Evolutionary conservation across 495 filamentous ascomycete genomes (phyloP).

Genomic region (Aspergillus steynii): DNA sequence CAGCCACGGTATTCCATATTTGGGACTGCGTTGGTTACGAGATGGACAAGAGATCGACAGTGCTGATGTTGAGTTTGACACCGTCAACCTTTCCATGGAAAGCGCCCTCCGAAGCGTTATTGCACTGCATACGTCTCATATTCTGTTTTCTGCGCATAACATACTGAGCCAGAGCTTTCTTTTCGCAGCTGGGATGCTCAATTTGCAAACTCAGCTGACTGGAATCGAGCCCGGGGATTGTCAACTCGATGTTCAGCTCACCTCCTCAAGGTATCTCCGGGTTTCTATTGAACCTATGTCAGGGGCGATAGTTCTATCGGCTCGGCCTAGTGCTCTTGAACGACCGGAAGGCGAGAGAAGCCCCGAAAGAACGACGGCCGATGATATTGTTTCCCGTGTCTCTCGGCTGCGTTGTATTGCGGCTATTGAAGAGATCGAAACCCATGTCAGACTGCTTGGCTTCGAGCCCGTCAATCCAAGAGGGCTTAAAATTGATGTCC

Average conservation of each 20-base stretch:
- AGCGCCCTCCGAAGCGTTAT: constrained; percentile 70
- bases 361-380: constrained; percentile 48
- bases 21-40: constrained; percentile 83
- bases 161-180: constrained; percentile 56
- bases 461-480: constrained; percentile 59
- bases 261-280: constrained; percentile 53
- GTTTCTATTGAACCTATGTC: constrained; percentile 67
- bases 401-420: constrained; percentile 57
- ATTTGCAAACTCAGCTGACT: constrained; percentile 55
- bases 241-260: constrained; percentile 66
- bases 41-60: constrained; percentile 72
- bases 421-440: constrained; percentile 63
- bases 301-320: constrained; percentile 40
- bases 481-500: constrained; percentile 57
- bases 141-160: constrained; percentile 60
- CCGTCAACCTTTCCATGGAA: constrained; percentile 68
- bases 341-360: constrained; percentile 38
- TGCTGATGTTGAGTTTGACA: constrained; percentile 62
- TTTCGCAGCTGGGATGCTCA: constrained; percentile 56
- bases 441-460: constrained; percentile 57
- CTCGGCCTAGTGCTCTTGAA: constrained; percentile 47
- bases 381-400: constrained; percentile 54
- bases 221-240: constrained; percentile 64
- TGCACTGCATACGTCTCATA: constrained; percentile 67
- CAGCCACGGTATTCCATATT: constrained; percentile 36